A percentile compares a stretch with the other conserved stretches of the same genome.
Evolutionary conservation across 768 basidiomycete species (phyloP).

Genomic region (Fomitopsis serialis): DNA sequence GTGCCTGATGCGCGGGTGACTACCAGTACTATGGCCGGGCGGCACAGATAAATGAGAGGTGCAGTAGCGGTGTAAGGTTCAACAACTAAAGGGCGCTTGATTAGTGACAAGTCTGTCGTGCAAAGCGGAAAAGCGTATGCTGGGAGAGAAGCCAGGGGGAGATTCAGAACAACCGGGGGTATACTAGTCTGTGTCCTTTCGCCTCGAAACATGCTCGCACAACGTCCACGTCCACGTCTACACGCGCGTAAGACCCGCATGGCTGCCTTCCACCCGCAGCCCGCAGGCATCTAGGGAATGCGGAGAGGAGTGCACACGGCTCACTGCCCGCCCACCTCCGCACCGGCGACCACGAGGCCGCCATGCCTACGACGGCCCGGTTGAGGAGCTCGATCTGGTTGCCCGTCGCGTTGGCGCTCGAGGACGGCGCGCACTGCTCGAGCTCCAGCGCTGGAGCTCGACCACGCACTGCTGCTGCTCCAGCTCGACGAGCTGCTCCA

Average conservation of each 20-base stretch:
- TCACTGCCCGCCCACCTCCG: conserved; percentile 1
- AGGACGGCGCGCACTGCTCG: conserved; percentile 3
- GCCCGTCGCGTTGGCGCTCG: not conserved
- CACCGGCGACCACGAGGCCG: conserved; percentile 20
- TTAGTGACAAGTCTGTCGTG: not conserved
- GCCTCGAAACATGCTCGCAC: not conserved
- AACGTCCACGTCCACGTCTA: not conserved
- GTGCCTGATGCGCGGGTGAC: not conserved
- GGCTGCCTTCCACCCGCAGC: too few species aligned
- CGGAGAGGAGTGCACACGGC: not conserved
- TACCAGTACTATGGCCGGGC: not conserved
- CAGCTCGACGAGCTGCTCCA: not conserved
- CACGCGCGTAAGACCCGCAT: not conserved
- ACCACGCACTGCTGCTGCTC: not conserved
- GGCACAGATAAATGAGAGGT: not conserved
- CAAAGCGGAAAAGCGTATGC: not conserved
- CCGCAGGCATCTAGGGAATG: too few species aligned
- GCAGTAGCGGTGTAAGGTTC: not conserved
- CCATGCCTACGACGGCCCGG: conserved; percentile 24
- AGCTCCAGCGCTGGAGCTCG: not conserved
- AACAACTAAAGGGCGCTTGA: not conserved
- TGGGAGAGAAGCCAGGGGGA: not conserved
- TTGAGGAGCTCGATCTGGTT: conserved; percentile 13
- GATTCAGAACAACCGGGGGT: not conserved
- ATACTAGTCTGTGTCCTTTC: not conserved